Conservation (phyloP, 345 rosid species). For the Pelargonium nanum region DNA sequence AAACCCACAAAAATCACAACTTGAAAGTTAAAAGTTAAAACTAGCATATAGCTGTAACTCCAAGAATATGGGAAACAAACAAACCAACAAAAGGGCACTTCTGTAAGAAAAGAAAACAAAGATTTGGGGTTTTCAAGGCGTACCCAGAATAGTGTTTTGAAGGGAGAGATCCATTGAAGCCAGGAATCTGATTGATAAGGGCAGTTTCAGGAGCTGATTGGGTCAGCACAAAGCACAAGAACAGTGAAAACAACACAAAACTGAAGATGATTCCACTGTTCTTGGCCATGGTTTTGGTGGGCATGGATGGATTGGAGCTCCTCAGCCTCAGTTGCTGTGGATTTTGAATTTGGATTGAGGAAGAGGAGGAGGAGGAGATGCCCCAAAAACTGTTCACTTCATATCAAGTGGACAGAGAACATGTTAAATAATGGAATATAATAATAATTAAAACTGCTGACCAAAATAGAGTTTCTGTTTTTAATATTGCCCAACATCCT, state of each 20-base stretch:
- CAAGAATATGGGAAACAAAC: background rate
- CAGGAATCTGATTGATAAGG: slow-evolving; percentile 52
- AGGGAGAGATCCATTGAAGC: slow-evolving; percentile 50
- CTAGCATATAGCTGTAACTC: background rate
- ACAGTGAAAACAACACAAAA: slow-evolving; percentile 10
- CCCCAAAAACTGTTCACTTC: background rate
- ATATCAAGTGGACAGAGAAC: no score
- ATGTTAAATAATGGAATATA: no score
- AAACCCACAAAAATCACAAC: background rate
- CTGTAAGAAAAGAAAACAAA: no score
- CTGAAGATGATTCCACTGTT: slow-evolving; percentile 7
- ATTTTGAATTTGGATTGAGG: background rate
- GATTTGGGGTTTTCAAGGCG: background rate
- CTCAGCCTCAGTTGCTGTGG: background rate
- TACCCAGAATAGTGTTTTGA: slow-evolving; percentile 90
- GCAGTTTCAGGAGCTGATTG: slow-evolving; percentile 49
- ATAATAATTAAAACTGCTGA: no score
- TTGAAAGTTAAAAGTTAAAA: no score
- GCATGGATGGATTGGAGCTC: background rate
- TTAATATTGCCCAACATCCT: no score
- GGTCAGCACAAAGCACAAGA: slow-evolving; percentile 13
- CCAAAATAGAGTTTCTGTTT: no score
- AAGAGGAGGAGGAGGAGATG: background rate
- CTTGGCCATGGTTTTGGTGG: slow-evolving; percentile 21
- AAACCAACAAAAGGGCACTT: no score